Evolutionary conservation across 1,139 yeast genomes (phyloP), one percentile per base, ranked within the genome.

Genomic region (Diutina siamensis): DNA sequence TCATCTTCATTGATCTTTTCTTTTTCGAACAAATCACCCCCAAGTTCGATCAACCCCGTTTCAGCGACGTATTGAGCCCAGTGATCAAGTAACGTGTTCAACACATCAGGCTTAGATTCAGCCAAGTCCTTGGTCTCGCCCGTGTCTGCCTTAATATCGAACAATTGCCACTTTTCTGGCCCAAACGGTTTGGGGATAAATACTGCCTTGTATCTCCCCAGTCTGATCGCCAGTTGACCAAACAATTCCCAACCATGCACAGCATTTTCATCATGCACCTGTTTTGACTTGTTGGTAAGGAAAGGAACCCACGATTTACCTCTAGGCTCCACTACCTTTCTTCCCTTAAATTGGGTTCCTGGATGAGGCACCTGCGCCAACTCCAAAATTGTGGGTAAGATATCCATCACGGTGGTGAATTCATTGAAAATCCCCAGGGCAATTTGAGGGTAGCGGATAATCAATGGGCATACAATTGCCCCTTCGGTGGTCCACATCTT

Each of bases 231-330:
- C 49, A 72, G 77, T 52, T 74, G 78, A 1, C 76, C 77, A 53
- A 74, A 73, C 20, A 75, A 56, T 51, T 76, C 80, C 80, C 80
- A 75, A 0, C 80, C 80, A n/a, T 72, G 68, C 5, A 72, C 74
- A 0, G 68, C 64, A 13, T 72, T 69, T 21, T 70, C 72, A 42
- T 60, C 61, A 53, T 72, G 77, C 38, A 71, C 64, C 15, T 52
- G 50, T 2, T 55, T 57, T 1, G 55, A n/a, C 15, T 57, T 46
- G 3, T 61, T 63, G 1, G 45, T 36, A 27, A 72, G 52, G 48
- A 61, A 66, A 0, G 54, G 48, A 2, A 58, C 52, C 73, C 76
- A 70, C 0, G 76, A 68, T 44, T 58, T 59, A 2, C 78, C 78
- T 51, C 63, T 62, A 19, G 71, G 71, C 7, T 46, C 49, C 10